Conservation (phyloP, 2,329 filamentous ascomycete genomes). For the Aureobasidium sp. region DNA sequence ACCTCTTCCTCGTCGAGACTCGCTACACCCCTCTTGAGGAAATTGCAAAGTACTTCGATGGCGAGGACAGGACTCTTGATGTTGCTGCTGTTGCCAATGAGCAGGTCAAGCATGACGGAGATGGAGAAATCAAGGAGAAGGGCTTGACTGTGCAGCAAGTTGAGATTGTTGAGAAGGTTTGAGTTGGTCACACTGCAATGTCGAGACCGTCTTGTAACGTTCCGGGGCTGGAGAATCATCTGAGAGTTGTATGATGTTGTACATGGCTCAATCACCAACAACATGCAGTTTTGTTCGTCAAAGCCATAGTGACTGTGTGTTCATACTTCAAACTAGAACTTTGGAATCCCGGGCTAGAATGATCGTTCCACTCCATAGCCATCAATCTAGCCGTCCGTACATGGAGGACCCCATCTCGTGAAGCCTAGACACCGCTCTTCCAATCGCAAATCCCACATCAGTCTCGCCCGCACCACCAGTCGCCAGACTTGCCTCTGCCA, state of each 20-base stretch:
- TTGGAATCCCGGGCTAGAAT: too few relatives aligned
- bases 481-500: constrained; percentile 23
- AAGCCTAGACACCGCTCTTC: constrained; percentile 23
- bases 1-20: constrained; percentile 36
- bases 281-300: too few relatives aligned
- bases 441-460: constrained; percentile 26
- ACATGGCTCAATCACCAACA: too few relatives aligned
- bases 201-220: too few relatives aligned
- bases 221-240: too few relatives aligned
- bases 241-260: too few relatives aligned
- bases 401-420: constrained; percentile 24
- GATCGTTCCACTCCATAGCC: neutral
- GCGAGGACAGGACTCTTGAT: constrained; percentile 11
- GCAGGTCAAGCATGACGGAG: neutral
- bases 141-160: neutral
- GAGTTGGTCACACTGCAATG: neutral
- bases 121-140: neutral
- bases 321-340: too few relatives aligned
- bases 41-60: constrained; percentile 37
- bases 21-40: constrained; percentile 40
- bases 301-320: too few relatives aligned
- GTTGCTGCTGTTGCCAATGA: constrained; percentile 7
- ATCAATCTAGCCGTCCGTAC: neutral
- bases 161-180: neutral
- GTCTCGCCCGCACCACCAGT: constrained; percentile 26